Conservation (phyloP, 1,284 basidiomycete species). For the Mycena sp. region DNA sequence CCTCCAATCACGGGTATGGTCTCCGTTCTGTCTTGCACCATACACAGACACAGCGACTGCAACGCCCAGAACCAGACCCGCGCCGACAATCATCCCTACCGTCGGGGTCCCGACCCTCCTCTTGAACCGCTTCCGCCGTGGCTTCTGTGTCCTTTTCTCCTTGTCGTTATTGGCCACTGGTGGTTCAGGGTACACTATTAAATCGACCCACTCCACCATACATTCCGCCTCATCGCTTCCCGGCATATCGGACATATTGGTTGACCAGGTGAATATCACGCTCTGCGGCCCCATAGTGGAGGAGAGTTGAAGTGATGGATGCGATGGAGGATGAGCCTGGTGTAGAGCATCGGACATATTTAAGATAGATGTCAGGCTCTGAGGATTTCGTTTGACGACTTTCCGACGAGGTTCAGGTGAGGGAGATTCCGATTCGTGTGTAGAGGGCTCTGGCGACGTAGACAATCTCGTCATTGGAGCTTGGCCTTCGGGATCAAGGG, state of each 20-base stretch:
- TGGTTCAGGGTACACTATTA: conserved; percentile 60
- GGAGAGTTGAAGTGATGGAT: conserved; percentile 55
- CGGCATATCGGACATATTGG: conserved; percentile 50
- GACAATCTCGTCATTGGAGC: not conserved
- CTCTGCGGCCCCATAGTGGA: conserved; percentile 77
- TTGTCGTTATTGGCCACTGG: conserved; percentile 1
- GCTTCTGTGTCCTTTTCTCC: conserved; percentile 4
- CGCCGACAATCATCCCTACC: conserved; percentile 22
- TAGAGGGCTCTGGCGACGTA: not conserved
- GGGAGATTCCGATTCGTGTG: conserved; percentile 20
- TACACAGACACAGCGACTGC: conserved; percentile 29
- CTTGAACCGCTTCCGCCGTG: conserved; percentile 8
- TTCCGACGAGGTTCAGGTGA: conserved; percentile 1
- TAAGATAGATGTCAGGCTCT: conserved; percentile 46
- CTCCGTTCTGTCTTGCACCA: conserved; percentile 20
- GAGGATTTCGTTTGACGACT: conserved; percentile 14
- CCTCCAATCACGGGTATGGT: conserved; percentile 22
- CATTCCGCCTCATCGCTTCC: conserved; percentile 68
- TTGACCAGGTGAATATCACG: conserved; percentile 68
- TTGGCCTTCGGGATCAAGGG: no score
- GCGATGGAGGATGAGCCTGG: conserved; percentile 45
- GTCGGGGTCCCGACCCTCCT: conserved; percentile 1
- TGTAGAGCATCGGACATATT: conserved; percentile 49
- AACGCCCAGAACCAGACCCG: conserved; percentile 25
- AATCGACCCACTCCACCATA: conserved; percentile 63